Conservation (phyloP, 1,139 yeast species). For the Scheffersomyces parashehatae region DNA sequence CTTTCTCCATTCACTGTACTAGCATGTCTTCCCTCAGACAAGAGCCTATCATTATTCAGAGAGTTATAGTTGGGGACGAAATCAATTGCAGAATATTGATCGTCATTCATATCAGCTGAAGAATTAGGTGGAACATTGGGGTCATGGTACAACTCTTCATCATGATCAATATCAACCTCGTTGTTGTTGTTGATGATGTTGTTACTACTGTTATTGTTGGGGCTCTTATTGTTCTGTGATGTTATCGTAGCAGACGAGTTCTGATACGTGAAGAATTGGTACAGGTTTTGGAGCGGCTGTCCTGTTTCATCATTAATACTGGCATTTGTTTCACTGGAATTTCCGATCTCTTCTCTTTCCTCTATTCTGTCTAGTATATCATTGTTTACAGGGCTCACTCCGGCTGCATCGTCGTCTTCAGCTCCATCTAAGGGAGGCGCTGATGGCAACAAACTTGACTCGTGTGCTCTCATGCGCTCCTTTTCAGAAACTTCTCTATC, state of each 20-base stretch:
- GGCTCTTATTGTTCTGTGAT: not conserved
- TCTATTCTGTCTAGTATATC: conserved; percentile 7
- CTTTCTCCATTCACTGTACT: not conserved
- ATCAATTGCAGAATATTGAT: conserved; percentile 28
- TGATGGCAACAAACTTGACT: conserved; percentile 61
- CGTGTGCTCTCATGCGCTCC: conserved; percentile 53
- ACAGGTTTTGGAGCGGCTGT: conserved; percentile 4
- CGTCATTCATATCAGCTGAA: conserved; percentile 9
- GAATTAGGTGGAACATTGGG: conserved; percentile 3
- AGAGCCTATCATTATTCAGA: conserved; percentile 27
- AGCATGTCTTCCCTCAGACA: conserved; percentile 5
- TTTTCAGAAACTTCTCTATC: conserved; percentile 44
- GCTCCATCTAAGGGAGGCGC: conserved; percentile 46
- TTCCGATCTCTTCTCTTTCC: not conserved
- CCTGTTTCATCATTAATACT: not conserved
- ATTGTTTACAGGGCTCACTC: conserved; percentile 13
- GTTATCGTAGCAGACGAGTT: conserved; percentile 5
- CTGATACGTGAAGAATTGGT: conserved; percentile 17
- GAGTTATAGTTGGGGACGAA: conserved; percentile 42
- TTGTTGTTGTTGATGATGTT: not conserved
- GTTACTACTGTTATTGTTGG: not conserved
- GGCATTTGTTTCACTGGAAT: not conserved
- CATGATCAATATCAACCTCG: conserved; percentile 5
- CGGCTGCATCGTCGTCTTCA: conserved; percentile 13
- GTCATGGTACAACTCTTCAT: conserved; percentile 13